A percentile compares a stretch with the other conserved stretches of the same genome.
Conservation (phyloP, 1,284 basidiomycete genomes). For the Malassezia globosa region DNA sequence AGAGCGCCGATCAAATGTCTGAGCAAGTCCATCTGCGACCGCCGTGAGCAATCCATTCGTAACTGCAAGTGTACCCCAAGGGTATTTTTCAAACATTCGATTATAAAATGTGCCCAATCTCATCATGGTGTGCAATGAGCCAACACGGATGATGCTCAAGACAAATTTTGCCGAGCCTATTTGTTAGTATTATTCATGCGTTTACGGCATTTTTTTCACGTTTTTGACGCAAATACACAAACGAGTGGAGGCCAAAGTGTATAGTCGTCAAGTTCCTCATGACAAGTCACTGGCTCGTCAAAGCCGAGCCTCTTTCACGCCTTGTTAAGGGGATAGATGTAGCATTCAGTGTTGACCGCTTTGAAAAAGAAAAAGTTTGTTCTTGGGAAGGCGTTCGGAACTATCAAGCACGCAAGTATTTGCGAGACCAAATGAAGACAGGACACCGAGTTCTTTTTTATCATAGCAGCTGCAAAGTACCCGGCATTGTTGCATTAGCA, state of each 20-base stretch:
- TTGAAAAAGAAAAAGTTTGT: conserved; percentile 51
- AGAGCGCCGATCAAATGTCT: conserved; percentile 30
- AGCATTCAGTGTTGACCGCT: conserved; percentile 33
- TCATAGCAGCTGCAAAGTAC: conserved; percentile 81
- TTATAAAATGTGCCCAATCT: conserved; percentile 19
- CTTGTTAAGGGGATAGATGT: conserved; percentile 37
- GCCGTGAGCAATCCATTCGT: conserved; percentile 38
- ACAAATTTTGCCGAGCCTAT: neutral
- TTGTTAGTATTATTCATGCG: neutral
- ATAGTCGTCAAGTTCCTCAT: neutral
- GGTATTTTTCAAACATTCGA: conserved; percentile 33
- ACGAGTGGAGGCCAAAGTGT: no score
- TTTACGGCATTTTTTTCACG: neutral
- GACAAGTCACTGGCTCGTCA: conserved; percentile 35
- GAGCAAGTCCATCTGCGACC: conserved; percentile 38
- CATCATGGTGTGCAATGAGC: neutral
- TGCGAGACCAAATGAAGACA: conserved; percentile 67
- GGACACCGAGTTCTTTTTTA: conserved; percentile 74
- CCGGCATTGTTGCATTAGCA: conserved; percentile 53
- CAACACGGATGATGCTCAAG: neutral
- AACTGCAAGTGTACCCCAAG: conserved; percentile 40
- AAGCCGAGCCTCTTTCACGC: conserved; percentile 40
- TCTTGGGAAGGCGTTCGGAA: conserved; percentile 86
- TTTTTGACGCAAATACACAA: no score
- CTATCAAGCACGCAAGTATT: conserved; percentile 78